These are phyloP conservation scores for Aspergillus quadricinctus DNA, from an alignment of 2,329 filamentous ascomycete genomes.

Conservation along the genomic window DNA sequence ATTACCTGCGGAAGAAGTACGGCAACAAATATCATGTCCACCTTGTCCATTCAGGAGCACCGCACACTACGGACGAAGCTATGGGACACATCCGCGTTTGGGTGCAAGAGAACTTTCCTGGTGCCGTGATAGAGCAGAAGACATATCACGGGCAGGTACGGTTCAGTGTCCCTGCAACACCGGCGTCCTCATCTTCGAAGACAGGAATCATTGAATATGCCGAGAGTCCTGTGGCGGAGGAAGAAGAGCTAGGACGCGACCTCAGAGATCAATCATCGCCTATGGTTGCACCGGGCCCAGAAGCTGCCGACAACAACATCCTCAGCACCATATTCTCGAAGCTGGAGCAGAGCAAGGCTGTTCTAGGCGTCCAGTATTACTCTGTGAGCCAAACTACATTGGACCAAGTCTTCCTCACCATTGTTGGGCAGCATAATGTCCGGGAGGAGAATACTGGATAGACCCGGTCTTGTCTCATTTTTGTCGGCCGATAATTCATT, in stretches of 20 bases:
- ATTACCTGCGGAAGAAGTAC: slow-evolving; percentile 67
- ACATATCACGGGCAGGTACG: slow-evolving; percentile 81
- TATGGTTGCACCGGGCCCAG: not conserved
- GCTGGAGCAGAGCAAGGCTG: slow-evolving; percentile 66
- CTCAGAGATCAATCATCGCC: not conserved
- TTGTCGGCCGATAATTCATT: not conserved
- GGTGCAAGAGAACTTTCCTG: slow-evolving; percentile 58
- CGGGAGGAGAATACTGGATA: slow-evolving; percentile 59
- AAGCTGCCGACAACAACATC: slow-evolving; percentile 2
- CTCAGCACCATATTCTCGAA: slow-evolving; percentile 62
- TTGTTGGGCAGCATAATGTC: slow-evolving; percentile 75
- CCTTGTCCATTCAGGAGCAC: slow-evolving; percentile 69
- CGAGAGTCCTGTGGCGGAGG: not conserved
- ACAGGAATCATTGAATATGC: not conserved
- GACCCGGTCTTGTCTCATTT: not conserved
- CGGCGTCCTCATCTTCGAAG: not conserved
- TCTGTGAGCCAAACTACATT: slow-evolving; percentile 81
- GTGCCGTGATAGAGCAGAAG: slow-evolving; percentile 65
- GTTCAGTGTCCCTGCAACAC: slow-evolving; percentile 64
- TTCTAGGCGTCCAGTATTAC: slow-evolving; percentile 75
- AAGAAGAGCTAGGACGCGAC: not conserved
- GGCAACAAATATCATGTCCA: slow-evolving; percentile 79
- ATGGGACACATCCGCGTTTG: slow-evolving; percentile 64
- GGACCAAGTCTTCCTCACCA: slow-evolving; percentile 84
- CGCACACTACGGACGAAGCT: slow-evolving; percentile 65